Evolutionary conservation across 805 yeast genomes (phyloP), one percentile per base, ranked within the genome.

Genomic region (Hanseniaspora occidentalis): DNA sequence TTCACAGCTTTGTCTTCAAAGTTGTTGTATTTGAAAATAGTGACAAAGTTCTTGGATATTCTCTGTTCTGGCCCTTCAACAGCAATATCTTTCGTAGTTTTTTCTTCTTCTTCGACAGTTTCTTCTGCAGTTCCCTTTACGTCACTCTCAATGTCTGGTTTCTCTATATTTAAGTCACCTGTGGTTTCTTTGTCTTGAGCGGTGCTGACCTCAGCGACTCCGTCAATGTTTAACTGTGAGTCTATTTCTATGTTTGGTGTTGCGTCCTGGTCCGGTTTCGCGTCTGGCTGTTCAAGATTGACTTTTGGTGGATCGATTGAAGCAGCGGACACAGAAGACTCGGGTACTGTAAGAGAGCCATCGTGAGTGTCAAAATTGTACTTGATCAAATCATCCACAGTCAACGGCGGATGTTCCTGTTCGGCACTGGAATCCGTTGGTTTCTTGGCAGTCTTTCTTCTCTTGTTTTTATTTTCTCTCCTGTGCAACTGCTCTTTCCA

Each of bases 11-110:
- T 35, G 2, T 10, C 17, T 16, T 25, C 29, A 25, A 25, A 25
- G 8, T 13, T 16, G 18, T 55, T 43, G n/a, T 51, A 43, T 2
- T 60, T 21, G 24, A 33, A 41, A 8, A 27, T 71, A 71, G 44
- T 75, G 66, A 84, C 56, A 31, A 63, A 63, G 48, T 78, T 75
- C 26, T 72, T 65, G 1, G 75, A 66, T 2, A 79, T 75, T 40
- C 66, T 66, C 50, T 77, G 85, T 2, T 64, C 57, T 1, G 94
- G 94, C 0, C 94, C 94, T 54, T 77, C 79, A 49, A 67, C 75
- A 0, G 64, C 45, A 1, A 46, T 42, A 18, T 53, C 58, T 24
- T 43, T 42, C 17, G 42, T 49, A 14, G 42, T 42, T 10, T 43
- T 29, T 3, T 19, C 24, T 24, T 38, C 36, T 13, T 31, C 45